A percentile compares a stretch with the other conserved stretches of the same genome.
phyloP scores from a whole-genome alignment of 345 rosid species.

The Dipteronia dyeriana region DNA sequence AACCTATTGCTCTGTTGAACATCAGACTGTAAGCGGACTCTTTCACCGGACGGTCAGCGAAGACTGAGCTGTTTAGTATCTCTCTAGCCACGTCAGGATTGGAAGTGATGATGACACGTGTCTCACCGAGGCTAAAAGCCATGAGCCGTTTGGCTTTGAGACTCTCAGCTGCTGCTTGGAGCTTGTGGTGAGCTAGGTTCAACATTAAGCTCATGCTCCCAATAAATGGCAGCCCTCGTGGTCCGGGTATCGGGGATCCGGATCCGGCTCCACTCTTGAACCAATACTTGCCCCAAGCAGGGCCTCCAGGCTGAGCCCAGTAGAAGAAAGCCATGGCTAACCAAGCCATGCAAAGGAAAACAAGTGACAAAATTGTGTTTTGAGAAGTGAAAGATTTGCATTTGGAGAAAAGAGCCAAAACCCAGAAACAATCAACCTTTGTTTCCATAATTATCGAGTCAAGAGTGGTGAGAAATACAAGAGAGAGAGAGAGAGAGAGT shows the following conservation, averaged over 20 bases:
- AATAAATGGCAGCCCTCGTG: slow-evolving; percentile 44
- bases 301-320: slow-evolving; percentile 55
- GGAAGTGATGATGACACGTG: slow-evolving; percentile 37
- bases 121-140: slow-evolving; percentile 57
- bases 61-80: slow-evolving; percentile 47
- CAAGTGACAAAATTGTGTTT: slow-evolving; percentile 20
- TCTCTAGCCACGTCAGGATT: slow-evolving; percentile 56
- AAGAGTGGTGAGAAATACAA: background rate
- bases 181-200: slow-evolving; percentile 52
- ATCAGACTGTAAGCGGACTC: slow-evolving; percentile 51
- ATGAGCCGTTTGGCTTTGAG: slow-evolving; percentile 41
- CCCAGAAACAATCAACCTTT: slow-evolving; percentile 36
- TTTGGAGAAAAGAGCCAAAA: slow-evolving; percentile 38
- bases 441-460: slow-evolving; percentile 35
- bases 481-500: background rate
- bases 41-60: slow-evolving; percentile 58
- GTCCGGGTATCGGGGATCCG: slow-evolving; percentile 40
- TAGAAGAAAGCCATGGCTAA: slow-evolving; percentile 29
- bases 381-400: slow-evolving; percentile 28
- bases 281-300: slow-evolving; percentile 49
- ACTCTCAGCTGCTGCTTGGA: slow-evolving; percentile 35
- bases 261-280: background rate
- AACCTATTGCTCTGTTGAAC: slow-evolving; percentile 59
- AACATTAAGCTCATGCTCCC: slow-evolving; percentile 57
- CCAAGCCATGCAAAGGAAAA: slow-evolving; percentile 28